These are phyloP conservation scores for Pythium pectinolyticum DNA, from an alignment of 352 stramenopile species.

Conservation along the genomic window DNA sequence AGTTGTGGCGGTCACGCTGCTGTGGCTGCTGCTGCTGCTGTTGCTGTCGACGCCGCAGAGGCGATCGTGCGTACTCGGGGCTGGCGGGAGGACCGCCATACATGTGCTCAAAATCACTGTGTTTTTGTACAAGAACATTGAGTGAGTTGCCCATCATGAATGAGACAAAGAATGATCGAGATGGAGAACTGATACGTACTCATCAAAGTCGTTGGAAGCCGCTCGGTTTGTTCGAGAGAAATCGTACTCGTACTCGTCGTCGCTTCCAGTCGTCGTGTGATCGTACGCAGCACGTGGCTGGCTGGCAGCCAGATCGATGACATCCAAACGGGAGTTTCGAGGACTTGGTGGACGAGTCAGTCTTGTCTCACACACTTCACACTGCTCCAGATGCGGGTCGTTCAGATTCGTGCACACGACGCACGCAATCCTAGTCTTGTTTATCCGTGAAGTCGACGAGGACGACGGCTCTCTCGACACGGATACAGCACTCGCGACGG, in stretches of 20 bases:
- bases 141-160: background rate
- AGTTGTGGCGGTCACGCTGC: background rate
- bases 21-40: background rate
- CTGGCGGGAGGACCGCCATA: too few species aligned
- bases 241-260: constrained; percentile 10
- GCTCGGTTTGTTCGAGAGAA: background rate
- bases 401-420: constrained; percentile 66
- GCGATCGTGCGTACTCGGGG: background rate
- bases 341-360: constrained; percentile 1
- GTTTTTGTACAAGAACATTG: too few species aligned
- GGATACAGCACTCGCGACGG: too few species aligned
- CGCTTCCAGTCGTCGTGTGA: background rate
- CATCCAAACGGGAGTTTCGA: constrained; percentile 4
- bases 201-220: background rate
- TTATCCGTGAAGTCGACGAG: too few species aligned
- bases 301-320: constrained; percentile 10
- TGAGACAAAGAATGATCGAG: background rate
- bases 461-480: too few species aligned
- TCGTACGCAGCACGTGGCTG: constrained; percentile 22
- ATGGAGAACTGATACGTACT: background rate
- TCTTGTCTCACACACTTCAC: constrained; percentile 57
- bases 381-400: constrained; percentile 29
- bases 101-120: constrained; percentile 19
- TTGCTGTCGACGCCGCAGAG: background rate
- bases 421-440: background rate